These are phyloP conservation scores for Clathrus columnatus DNA, from an alignment of 768 basidiomycete species.

Conservation along the genomic window DNA sequence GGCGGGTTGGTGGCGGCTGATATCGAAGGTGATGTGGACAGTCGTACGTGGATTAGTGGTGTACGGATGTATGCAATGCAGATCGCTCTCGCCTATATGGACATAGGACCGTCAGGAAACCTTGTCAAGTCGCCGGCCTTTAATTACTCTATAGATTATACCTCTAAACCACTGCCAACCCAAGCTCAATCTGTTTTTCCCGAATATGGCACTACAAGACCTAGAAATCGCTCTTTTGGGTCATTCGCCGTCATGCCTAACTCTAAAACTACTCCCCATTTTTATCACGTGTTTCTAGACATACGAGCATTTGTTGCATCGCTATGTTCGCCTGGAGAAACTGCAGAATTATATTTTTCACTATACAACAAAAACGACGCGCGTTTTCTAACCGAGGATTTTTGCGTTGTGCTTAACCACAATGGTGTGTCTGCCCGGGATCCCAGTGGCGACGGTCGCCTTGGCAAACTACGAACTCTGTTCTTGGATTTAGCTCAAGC, in stretches of 20 bases:
- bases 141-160: constrained; percentile 39
- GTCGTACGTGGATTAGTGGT: constrained; percentile 80
- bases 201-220: constrained; percentile 39
- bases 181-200: constrained; percentile 68
- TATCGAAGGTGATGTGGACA: constrained; percentile 72
- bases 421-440: constrained; percentile 83
- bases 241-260: constrained; percentile 25
- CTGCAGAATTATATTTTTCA: constrained; percentile 88
- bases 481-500: constrained; percentile 84
- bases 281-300: constrained; percentile 87
- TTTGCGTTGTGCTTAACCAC: constrained; percentile 81
- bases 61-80: constrained; percentile 91
- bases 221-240: constrained; percentile 25
- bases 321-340: constrained; percentile 84
- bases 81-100: constrained; percentile 68
- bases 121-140: constrained; percentile 27
- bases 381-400: constrained; percentile 91
- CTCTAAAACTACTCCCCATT: constrained; percentile 45
- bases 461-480: constrained; percentile 64
- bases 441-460: constrained; percentile 39
- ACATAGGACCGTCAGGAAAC: constrained; percentile 35
- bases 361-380: constrained; percentile 78
- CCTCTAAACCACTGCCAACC: constrained; percentile 42
- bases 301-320: constrained; percentile 88
- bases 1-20: constrained; percentile 89